Conservation (phyloP, 257 asterid species). For the Primulina eburnea region DNA sequence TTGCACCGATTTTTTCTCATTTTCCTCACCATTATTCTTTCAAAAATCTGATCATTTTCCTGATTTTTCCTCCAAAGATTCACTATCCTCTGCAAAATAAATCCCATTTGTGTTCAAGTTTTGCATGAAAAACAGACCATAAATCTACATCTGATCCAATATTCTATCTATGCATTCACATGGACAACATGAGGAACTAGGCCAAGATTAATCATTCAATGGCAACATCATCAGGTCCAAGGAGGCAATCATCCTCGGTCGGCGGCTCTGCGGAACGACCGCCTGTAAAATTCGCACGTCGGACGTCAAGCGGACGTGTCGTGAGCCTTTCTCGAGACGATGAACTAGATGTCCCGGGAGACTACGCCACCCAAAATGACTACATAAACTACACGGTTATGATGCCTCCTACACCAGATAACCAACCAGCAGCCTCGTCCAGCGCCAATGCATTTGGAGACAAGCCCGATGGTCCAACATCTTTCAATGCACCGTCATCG, state of each 20-base stretch:
- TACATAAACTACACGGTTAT: constrained; percentile 71
- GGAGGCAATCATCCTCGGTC: constrained; percentile 28
- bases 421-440: constrained; percentile 60
- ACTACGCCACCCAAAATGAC: constrained; percentile 44
- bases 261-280: constrained; percentile 36
- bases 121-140: neutral
- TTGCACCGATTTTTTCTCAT: too few species aligned
- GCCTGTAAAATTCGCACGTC: constrained; percentile 65
- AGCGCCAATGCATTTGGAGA: constrained; percentile 37
- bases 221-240: constrained; percentile 41
- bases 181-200: neutral
- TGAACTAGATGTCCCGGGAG: constrained; percentile 51
- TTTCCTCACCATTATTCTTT: too few species aligned
- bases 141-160: neutral
- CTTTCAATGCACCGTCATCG: constrained; percentile 38
- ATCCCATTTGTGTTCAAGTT: too few species aligned
- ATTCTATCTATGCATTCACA: too few species aligned
- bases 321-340: constrained; percentile 71
- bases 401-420: constrained; percentile 97
- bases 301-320: constrained; percentile 72
- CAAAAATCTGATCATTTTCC: too few species aligned
- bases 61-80: too few species aligned
- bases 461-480: constrained; percentile 72
- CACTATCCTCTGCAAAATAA: too few species aligned
- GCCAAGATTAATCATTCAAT: constrained; percentile 10